Base-by-base conservation (phyloP, 2,329 filamentous ascomycete genomes). In the Apiospora arundinis region DNA sequence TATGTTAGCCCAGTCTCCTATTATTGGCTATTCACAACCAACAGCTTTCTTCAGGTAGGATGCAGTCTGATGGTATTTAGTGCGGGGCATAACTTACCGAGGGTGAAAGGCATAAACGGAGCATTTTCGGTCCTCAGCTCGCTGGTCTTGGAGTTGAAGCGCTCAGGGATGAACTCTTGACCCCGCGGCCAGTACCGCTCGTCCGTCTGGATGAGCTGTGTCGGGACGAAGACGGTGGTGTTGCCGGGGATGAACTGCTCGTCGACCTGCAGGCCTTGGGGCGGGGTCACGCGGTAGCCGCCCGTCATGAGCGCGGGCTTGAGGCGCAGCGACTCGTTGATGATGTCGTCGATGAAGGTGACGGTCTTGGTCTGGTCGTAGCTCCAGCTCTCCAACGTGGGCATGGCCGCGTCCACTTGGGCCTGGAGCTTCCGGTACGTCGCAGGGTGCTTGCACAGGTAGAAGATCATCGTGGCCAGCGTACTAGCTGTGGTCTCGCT, bases 401-500 rank as follows among this genome's bases (percentile, higher is more conserved):
- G 78, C 32, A 82, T 77, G 18, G 73, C 73, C 14, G 71, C 68
- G 68, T 82, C 79, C 7, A 83, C 69, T 8, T 76, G 70, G 2
- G 37, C 16, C 68, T 80, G 80, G 1, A 84, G 75, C 49, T 80
- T 81, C 7, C 70, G 69, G 21, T 76, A 74, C 14, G 76, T 75
- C 1, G 66, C 49, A 0, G 80, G 81, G 46, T 79, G 69, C 52
- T 78, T 80, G n/a, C 77, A 74, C 8, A 84, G 74, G 71, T 76
- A 80, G 72, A 76, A 83, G 16, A 83, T 73, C 2, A 72, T 70
- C 14, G 73, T 68, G 1, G 80, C 76, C 5, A 83, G 73, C 0
- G 78, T 77, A 2, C 75, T 77, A 0, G 78, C 78, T 1, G 76
- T 81, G 7, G 81, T 83, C 23, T 83, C 82, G 67, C 81, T 83